phyloP scores from a whole-genome alignment of 1,284 basidiomycete species.

The Apiotrichum gracile region DNA sequence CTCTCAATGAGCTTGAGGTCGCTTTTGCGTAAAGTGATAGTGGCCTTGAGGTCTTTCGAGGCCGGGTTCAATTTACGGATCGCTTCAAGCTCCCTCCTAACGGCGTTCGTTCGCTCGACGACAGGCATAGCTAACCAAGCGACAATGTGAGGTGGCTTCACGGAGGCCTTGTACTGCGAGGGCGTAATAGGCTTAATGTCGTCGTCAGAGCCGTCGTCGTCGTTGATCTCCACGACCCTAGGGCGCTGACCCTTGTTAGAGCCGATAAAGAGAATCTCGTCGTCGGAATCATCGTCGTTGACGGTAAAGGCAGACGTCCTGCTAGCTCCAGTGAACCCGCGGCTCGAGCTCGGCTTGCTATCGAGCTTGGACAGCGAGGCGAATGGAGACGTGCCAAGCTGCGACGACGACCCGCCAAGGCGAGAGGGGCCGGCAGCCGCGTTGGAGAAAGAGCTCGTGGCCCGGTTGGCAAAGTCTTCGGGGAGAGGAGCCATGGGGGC shows the following conservation, averaged over 20 bases:
- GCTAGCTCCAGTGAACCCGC: too few relatives aligned
- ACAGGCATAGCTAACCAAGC: slow-evolving; percentile 2
- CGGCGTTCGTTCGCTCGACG: slow-evolving; percentile 1
- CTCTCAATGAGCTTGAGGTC: not conserved
- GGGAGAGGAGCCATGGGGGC: too few relatives aligned
- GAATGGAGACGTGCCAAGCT: not conserved
- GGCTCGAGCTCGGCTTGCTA: not conserved
- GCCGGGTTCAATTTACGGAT: not conserved
- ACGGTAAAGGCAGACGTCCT: not conserved
- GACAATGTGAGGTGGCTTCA: not conserved
- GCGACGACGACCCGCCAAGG: not conserved
- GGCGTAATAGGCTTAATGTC: not conserved
- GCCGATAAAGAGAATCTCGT: slow-evolving; percentile 4
- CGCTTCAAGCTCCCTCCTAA: not conserved
- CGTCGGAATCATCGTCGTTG: not conserved
- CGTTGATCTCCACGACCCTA: slow-evolving; percentile 3
- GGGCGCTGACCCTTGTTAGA: not conserved
- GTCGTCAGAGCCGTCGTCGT: slow-evolving; percentile 6
- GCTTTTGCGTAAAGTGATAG: not conserved
- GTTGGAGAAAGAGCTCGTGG: too few relatives aligned
- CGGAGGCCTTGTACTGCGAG: not conserved
- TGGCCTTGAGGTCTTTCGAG: not conserved
- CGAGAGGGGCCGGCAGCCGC: too few relatives aligned
- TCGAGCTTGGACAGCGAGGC: not conserved
- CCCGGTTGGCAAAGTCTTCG: too few relatives aligned